These are phyloP conservation scores for Pichia californica DNA, from an alignment of 805 yeast species.

Conservation along the genomic window DNA sequence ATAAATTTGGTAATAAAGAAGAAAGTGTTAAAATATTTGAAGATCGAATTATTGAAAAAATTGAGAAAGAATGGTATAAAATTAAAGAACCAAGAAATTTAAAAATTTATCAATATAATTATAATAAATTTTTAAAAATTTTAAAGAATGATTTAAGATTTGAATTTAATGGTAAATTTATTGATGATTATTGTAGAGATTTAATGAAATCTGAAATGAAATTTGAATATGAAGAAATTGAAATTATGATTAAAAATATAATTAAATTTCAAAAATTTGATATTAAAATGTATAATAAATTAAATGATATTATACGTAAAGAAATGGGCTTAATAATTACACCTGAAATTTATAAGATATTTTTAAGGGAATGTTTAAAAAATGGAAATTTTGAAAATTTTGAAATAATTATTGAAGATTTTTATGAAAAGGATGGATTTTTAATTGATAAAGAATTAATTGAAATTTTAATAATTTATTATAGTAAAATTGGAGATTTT, in stretches of 20 bases:
- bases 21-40: background rate
- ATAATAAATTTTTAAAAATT: background rate
- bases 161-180: slow-evolving; percentile 1
- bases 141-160: background rate
- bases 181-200: slow-evolving; percentile 7
- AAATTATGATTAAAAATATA: slow-evolving; percentile 2
- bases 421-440: slow-evolving; percentile 11
- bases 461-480: slow-evolving; percentile 9
- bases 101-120: slow-evolving; percentile 1
- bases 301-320: background rate
- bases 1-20: background rate
- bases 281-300: background rate
- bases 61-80: slow-evolving; percentile 7
- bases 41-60: background rate
- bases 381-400: slow-evolving; percentile 13
- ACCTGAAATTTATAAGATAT: slow-evolving; percentile 13
- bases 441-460: slow-evolving; percentile 18
- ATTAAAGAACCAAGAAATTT: slow-evolving; percentile 6
- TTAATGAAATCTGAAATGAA: background rate
- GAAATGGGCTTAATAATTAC: slow-evolving; percentile 4
- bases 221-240: slow-evolving; percentile 1
- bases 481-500: slow-evolving; percentile 10
- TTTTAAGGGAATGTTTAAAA: slow-evolving; percentile 16
- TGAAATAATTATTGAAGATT: slow-evolving; percentile 15
- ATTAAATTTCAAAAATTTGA: background rate